Percentiles rank a stretch among this genome's conserved stretches.
Evolutionary conservation across 192 early-diverging fungal species (phyloP).

Genomic region (Mortierella claussenii): DNA sequence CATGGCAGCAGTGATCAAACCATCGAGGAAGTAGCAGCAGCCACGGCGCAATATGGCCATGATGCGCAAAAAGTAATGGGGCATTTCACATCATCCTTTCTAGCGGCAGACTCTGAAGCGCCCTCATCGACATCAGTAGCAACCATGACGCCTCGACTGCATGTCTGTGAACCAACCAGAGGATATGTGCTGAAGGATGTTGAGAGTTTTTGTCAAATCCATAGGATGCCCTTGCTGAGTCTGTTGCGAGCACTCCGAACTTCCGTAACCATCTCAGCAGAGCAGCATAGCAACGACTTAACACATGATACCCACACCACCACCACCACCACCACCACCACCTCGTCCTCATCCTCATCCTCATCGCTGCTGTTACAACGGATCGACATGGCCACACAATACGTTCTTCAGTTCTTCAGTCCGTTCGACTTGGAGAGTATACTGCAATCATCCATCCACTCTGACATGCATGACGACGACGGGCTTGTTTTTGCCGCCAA

Average conservation of each 20-base stretch:
- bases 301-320: too few species aligned
- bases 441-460: background rate
- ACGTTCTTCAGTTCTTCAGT: conserved; percentile 14
- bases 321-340: too few species aligned
- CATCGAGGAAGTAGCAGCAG: background rate
- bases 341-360: conserved; percentile 4
- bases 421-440: conserved; percentile 7
- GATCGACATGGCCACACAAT: conserved; percentile 17
- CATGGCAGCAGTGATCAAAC: background rate
- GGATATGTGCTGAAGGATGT: conserved; percentile 8
- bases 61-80: too few species aligned
- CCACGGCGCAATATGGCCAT: too few species aligned
- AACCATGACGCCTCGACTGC: conserved; percentile 2
- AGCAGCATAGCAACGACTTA: background rate
- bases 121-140: too few species aligned
- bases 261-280: background rate
- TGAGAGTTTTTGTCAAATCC: conserved; percentile 9
- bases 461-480: conserved; percentile 1
- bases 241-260: conserved; percentile 6
- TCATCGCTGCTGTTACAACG: background rate
- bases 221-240: conserved; percentile 21
- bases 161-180: conserved; percentile 9
- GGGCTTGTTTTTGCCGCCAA: too few species aligned
- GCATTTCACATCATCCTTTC: too few species aligned
- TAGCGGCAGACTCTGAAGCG: too few species aligned